Evolutionary conservation across 2,329 filamentous ascomycete genomes (phyloP).

Genomic region (Aspergillus costaricaensis): DNA sequence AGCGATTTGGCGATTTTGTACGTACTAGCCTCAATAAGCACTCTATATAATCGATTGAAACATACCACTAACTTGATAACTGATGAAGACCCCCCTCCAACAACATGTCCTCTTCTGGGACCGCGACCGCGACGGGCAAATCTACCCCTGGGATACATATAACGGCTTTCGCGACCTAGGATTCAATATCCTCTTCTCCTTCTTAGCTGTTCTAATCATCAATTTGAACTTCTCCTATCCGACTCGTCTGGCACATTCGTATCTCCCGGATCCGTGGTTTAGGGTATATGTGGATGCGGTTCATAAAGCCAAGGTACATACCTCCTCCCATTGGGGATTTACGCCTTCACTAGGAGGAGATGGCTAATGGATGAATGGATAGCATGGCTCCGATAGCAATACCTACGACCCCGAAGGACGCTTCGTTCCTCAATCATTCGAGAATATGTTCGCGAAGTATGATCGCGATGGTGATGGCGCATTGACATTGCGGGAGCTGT

Average conservation of each 20-base stretch:
- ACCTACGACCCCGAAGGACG: slow-evolving; percentile 50
- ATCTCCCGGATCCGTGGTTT: slow-evolving; percentile 41
- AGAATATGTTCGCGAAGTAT: slow-evolving; percentile 53
- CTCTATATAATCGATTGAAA: background rate
- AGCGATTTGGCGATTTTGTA: slow-evolving; percentile 11
- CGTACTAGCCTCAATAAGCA: no score
- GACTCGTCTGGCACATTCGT: slow-evolving; percentile 40
- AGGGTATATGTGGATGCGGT: slow-evolving; percentile 43
- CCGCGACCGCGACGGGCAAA: slow-evolving; percentile 43
- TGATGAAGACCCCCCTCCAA: slow-evolving; percentile 39
- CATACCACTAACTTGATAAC: no score
- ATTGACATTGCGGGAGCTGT: slow-evolving; percentile 43
- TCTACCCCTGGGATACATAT: slow-evolving; percentile 45
- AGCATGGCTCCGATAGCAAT: slow-evolving; percentile 34
- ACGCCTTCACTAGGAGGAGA: background rate
- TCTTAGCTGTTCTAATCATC: slow-evolving; percentile 43
- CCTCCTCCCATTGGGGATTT: background rate
- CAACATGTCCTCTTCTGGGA: slow-evolving; percentile 49
- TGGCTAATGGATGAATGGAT: background rate
- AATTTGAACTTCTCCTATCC: slow-evolving; percentile 51
- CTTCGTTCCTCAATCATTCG: slow-evolving; percentile 50
- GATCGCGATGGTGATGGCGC: slow-evolving; percentile 41
- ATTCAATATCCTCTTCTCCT: slow-evolving; percentile 44
- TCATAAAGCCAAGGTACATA: slow-evolving; percentile 45
- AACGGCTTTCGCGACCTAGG: slow-evolving; percentile 44